These are phyloP conservation scores for Moelleriella libera DNA, from an alignment of 2,329 filamentous ascomycete species.

Conservation along the genomic window DNA sequence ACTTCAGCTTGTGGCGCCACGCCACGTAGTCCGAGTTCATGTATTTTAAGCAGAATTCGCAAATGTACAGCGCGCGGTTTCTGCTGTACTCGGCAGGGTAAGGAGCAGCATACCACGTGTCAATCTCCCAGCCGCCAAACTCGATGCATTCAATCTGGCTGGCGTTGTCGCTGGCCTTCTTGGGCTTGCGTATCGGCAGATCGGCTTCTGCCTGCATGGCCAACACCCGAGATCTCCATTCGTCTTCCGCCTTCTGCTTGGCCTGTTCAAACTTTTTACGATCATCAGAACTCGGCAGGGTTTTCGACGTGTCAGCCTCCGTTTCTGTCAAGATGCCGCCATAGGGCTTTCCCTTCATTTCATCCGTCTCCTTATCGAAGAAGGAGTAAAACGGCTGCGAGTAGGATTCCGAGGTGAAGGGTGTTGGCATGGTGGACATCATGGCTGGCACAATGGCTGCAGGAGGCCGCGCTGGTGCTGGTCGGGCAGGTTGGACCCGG, in stretches of 20 bases:
- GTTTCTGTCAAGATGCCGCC: conserved; percentile 81
- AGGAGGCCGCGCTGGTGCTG: conserved; percentile 10
- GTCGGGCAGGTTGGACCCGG: background rate
- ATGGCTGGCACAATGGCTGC: conserved; percentile 4
- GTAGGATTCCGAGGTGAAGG: conserved; percentile 45
- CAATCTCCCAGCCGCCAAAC: conserved; percentile 94
- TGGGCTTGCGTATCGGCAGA: conserved; percentile 46
- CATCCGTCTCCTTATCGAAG: conserved; percentile 77
- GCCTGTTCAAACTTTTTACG: conserved; percentile 80
- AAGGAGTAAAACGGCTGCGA: conserved; percentile 78
- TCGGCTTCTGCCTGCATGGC: conserved; percentile 50
- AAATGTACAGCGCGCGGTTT: conserved; percentile 94
- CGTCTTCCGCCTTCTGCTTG: conserved; percentile 79
- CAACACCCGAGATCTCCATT: conserved; percentile 60
- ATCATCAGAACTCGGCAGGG: conserved; percentile 67
- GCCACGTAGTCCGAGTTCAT: conserved; percentile 99
- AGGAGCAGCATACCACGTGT: conserved; percentile 97
- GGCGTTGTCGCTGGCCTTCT: conserved; percentile 70
- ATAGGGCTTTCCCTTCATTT: conserved; percentile 85
- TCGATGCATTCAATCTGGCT: conserved; percentile 99
- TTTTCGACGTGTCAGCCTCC: conserved; percentile 85
- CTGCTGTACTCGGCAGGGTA: conserved; percentile 98
- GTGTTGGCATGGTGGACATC: conserved; percentile 29
- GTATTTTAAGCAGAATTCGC: conserved; percentile 98
- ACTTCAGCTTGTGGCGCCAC: conserved; percentile 96